Conservation (phyloP, 306 rosid species). For the Medicago truncatula region MtrunA17r5.0-ANR NC_053043.1:16630001-16630500, state of each 20-base stretch:
- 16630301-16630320: constrained; percentile 18
- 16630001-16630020: constrained; percentile 32
- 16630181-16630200: constrained; percentile 40
- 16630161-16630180: constrained; percentile 2
- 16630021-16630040: constrained; percentile 17
- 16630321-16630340: constrained; percentile 4
- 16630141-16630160: neutral
- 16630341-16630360: constrained; percentile 28
- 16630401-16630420: constrained; percentile 54
- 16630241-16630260: constrained; percentile 44
- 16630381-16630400: constrained; percentile 41
- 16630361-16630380: constrained; percentile 52
- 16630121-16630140: constrained; percentile 5
- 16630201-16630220: constrained; percentile 1
- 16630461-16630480: constrained; percentile 34
- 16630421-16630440: constrained; percentile 26
- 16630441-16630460: constrained; percentile 35
- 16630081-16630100: neutral
- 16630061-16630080: neutral
- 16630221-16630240: constrained; percentile 42
- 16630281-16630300: constrained; percentile 30
- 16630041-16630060: constrained; percentile 39
- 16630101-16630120: constrained; percentile 18
- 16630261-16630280: constrained; percentile 16
- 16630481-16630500: constrained; percentile 41